Evolutionary conservation across 2,329 filamentous ascomycete genomes (phyloP), one percentile per base, ranked within the genome.

Genomic region (Penicillium sp.): DNA sequence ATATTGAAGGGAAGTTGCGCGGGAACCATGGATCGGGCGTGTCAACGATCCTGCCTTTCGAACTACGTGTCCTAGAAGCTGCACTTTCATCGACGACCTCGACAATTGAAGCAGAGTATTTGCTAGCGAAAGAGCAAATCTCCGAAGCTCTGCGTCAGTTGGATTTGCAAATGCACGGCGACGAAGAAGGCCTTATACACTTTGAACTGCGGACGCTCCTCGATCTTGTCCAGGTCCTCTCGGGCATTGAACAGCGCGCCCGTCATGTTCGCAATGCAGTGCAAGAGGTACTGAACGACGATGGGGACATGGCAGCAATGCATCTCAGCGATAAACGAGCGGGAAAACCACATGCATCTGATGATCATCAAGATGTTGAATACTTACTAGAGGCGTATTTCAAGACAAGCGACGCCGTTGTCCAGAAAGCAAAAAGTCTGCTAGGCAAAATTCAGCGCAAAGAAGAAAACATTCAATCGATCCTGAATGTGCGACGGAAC

Each of bases 341-440:
- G 0, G 70, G 69, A 7, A 59, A 56, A 6, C 62, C 63, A 4
- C 70, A 71, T 54, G 50, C 44, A 0, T 48, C 59, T 7, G 51
- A 61, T 3, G 68, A 73, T 41, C 69, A 73, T 33, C 68, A 69
- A 48, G 66, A 69, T 42, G 69, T 69, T 27, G 70, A 73, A 57
- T 72, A 72, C 48, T 53, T 73, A 39, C 58, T 72, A 2, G 69
- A 73, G 40, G 68, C 69, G 13, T 72, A 72, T 53, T 69, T 66
- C 49, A 71, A 70, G 44, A 66, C 65, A 4, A 63, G 61, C 7
- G 70, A 72, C 40, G 56, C 64, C 1, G 63, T 73, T 20, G 69
- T 65, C 1, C 63, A 72, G 50, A 65, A 65, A 2, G 55, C 64
- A 2, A 51, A 47, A 5, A 60, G 61, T 3, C 46, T 70, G 36